Evolutionary conservation across 345 rosid species (phyloP).

Genomic region (Salix udensis): DNA sequence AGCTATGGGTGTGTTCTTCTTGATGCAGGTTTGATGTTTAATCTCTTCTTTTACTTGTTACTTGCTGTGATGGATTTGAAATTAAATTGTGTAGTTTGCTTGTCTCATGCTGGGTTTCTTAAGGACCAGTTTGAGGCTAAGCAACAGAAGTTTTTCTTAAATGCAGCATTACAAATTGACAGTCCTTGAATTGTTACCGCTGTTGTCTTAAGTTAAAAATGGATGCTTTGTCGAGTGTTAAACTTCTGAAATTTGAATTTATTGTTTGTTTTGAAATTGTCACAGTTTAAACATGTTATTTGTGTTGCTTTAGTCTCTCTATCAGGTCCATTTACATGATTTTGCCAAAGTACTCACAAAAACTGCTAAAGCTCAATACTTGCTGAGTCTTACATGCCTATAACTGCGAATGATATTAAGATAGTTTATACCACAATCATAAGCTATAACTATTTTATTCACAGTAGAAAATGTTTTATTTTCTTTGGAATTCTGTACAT

Average conservation of each 20-base stretch:
- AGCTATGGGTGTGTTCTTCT: constrained; percentile 93
- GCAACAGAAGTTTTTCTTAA: background rate
- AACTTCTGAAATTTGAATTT: background rate
- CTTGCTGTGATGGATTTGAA: background rate
- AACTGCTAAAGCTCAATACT: background rate
- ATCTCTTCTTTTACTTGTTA: background rate
- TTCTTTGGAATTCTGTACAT: background rate
- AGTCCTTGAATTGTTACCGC: background rate
- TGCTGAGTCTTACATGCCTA: background rate
- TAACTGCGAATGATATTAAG: background rate
- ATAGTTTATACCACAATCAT: background rate
- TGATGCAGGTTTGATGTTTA: constrained; percentile 67
- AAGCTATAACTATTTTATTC: background rate
- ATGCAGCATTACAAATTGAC: background rate
- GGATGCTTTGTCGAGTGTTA: background rate
- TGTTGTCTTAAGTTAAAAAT: background rate
- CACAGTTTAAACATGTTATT: background rate
- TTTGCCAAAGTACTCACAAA: background rate
- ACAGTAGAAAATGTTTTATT: background rate
- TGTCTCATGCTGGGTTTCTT: background rate
- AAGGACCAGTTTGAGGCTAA: background rate
- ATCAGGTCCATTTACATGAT: background rate
- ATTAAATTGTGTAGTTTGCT: background rate
- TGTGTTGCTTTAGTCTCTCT: background rate
- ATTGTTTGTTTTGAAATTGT: background rate